Percentiles rank a stretch among this genome's conserved stretches.
Evolutionary conservation across 2,329 filamentous ascomycete genomes (phyloP).

Genomic region (Diplodia corticola): DNA sequence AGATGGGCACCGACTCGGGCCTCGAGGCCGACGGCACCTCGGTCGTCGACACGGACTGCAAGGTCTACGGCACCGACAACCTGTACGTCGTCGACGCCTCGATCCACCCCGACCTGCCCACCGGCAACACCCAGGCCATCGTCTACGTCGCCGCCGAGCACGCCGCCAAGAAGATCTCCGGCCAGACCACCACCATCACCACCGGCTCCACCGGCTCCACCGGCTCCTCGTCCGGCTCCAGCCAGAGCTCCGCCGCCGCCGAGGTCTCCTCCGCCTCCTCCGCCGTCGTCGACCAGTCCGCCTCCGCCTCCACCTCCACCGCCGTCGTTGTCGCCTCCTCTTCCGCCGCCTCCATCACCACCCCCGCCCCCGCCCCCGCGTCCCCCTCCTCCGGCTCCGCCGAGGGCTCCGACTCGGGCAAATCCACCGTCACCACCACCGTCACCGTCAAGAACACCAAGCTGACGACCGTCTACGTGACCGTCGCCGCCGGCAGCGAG

Average conservation of each 20-base stretch:
- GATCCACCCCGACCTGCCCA: conserved; percentile 69
- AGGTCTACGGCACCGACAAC: conserved; percentile 53
- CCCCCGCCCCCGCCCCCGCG: not conserved
- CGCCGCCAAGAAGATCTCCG: conserved; percentile 56
- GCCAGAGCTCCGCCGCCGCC: not conserved
- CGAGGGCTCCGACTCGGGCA: not conserved
- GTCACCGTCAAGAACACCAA: conserved; percentile 1
- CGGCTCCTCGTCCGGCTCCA: not conserved
- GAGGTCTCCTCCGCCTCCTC: not conserved
- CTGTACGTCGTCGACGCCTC: conserved; percentile 60
- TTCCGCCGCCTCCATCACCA: not conserved
- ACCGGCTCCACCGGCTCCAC: conserved; percentile 20
- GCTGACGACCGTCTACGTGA: conserved; percentile 16
- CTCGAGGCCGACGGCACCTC: conserved; percentile 53
- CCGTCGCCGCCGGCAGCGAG: not conserved
- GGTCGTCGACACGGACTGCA: conserved; percentile 64
- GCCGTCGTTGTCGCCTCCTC: not conserved
- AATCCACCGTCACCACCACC: conserved; percentile 1
- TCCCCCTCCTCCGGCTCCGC: not conserved
- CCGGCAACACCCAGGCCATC: conserved; percentile 66
- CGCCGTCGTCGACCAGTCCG: not conserved
- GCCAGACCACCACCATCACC: conserved; percentile 31
- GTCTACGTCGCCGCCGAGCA: conserved; percentile 66
- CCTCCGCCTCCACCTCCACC: not conserved
- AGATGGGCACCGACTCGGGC: conserved; percentile 58